Percentiles rank a stretch among this genome's conserved stretches.
Evolutionary conservation across 1,284 basidiomycete genomes (phyloP).

Genomic region (Ganoderma sp.): DNA sequence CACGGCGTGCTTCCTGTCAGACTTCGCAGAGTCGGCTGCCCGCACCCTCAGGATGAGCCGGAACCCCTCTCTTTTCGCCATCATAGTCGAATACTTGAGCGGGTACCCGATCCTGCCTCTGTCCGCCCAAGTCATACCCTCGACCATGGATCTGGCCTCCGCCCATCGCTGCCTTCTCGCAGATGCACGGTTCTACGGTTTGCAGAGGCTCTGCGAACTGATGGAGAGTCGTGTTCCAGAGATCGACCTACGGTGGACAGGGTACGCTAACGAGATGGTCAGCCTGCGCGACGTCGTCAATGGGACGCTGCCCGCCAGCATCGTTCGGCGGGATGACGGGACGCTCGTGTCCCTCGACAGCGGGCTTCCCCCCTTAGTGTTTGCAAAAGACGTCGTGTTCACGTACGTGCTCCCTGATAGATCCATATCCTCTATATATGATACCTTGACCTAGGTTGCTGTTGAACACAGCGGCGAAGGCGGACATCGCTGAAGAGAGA

Average conservation of each 20-base stretch:
- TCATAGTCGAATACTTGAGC: no score
- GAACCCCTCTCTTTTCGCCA: no score
- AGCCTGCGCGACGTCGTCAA: slow-evolving; percentile 5
- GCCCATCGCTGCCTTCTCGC: slow-evolving; percentile 9
- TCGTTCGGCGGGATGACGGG: slow-evolving; percentile 6
- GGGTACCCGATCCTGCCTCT: no score
- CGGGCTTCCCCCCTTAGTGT: slow-evolving; percentile 2
- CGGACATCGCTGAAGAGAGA: background rate
- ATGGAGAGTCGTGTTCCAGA: background rate
- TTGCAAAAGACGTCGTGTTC: slow-evolving; percentile 1
- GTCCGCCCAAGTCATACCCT: background rate
- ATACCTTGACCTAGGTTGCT: background rate
- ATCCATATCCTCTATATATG: background rate
- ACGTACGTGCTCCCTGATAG: background rate
- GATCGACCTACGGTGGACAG: background rate
- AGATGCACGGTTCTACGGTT: slow-evolving; percentile 12
- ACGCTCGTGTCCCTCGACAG: background rate
- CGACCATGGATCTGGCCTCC: slow-evolving; percentile 2
- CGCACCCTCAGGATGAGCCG: no score
- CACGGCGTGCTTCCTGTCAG: no score
- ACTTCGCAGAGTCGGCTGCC: no score
- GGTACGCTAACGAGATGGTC: slow-evolving; percentile 10
- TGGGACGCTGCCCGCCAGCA: background rate
- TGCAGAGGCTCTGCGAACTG: slow-evolving; percentile 8
- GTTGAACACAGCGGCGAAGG: background rate